Evolutionary conservation across 2,329 filamentous ascomycete species (phyloP).

Genomic region (Claviceps quebecensis): DNA sequence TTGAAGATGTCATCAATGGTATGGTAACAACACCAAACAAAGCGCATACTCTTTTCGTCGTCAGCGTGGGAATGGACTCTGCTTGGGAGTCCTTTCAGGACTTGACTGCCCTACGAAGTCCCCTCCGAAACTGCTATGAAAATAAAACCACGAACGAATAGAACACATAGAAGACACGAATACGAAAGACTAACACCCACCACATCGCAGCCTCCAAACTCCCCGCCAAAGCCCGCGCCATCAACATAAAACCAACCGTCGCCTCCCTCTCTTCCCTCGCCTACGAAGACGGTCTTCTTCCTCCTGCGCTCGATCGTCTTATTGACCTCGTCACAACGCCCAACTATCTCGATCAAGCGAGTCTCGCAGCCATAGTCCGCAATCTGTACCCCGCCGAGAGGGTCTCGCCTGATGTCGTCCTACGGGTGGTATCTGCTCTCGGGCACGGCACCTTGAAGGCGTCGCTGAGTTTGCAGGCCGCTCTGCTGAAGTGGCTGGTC

Average conservation of each 20-base stretch:
- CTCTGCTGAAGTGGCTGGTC: conserved; percentile 65
- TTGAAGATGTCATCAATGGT: conserved; percentile 23
- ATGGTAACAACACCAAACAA: background rate
- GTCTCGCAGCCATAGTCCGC: conserved; percentile 51
- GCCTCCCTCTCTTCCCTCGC: conserved; percentile 48
- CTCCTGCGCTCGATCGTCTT: conserved; percentile 44
- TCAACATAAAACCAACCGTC: conserved; percentile 48
- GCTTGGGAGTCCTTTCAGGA: too few species aligned
- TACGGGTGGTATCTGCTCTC: conserved; percentile 57
- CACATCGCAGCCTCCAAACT: conserved; percentile 36
- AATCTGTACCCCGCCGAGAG: conserved; percentile 61
- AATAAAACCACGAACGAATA: background rate
- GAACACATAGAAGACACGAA: background rate
- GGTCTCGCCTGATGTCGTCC: conserved; percentile 45
- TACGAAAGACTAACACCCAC: background rate
- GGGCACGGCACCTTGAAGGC: conserved; percentile 68
- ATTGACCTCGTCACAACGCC: conserved; percentile 53
- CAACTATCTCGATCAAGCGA: conserved; percentile 63
- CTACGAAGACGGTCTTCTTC: conserved; percentile 54
- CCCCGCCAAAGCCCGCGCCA: conserved; percentile 51
- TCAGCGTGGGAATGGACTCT: too few species aligned
- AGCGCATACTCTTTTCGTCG: background rate
- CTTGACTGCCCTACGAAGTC: too few species aligned
- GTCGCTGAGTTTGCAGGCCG: conserved; percentile 52
- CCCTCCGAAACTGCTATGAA: background rate